Base-by-base conservation (phyloP, 2,329 filamentous ascomycete species). In the Phyllosticta capitalensis region DNA sequence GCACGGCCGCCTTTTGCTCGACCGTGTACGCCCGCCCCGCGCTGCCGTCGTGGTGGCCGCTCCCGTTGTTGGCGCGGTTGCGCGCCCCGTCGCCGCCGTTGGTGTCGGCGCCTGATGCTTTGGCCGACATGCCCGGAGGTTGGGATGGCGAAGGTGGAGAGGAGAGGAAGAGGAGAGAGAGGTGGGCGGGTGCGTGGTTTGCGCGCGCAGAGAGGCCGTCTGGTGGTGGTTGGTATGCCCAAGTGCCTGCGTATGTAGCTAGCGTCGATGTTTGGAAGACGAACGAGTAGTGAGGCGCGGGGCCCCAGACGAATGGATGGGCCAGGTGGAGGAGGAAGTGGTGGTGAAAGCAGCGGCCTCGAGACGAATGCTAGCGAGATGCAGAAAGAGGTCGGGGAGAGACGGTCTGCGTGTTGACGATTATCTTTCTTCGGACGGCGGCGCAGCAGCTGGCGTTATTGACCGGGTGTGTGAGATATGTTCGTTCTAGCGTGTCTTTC, bases 1-100 rank as follows among this genome's bases (percentile, higher is more conserved):
- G 78, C 30, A 99, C 94, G 24, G 92, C 92, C 1, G 89, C 86
- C 73, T 95, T 94, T 71, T 99, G 94, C 67, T 96, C 92, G 28
- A 83, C 79, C 1, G 94, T 99, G 75, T 85, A 96, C 70, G 88
- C 82, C 66, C 89, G 85, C 61, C 84, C 84, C 65, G 87, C 83
- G 73, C 87, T 88, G 65, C 88, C 88, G 71, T 91, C 88, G 71
- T 89, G 86, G 75, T 91, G 88, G 9, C 30, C 28, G 28, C 12
- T 30, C 9, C 9, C 28, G 28, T 12, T 30, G 28, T 12, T 14
- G 61, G 85, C 80, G 67, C 85, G 84, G 57, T 71, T 68, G 63
- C 72, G 72, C 50, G 73, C 71, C 53, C 71, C 68, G 54, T 74
- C 75, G 59, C 72, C 69, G 24, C 10, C 30, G 5, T 49, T 65